Evolutionary conservation across 75 land plant species (phyloP), one percentile per base, ranked within the genome.

Genomic region (Selaginella tamariscina): DNA sequence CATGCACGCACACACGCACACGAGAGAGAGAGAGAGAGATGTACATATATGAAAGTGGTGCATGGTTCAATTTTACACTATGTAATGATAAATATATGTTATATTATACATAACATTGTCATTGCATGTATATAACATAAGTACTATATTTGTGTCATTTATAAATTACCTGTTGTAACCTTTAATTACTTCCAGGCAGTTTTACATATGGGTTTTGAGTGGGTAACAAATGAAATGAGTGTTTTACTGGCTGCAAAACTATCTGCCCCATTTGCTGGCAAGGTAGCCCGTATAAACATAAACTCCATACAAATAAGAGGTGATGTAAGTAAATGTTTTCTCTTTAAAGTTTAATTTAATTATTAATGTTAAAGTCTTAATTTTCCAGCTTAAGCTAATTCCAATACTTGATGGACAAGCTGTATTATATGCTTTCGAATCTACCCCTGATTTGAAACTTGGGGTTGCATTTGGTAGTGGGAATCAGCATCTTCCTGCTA

Each of bases 331-430:
- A 0, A 11, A 1, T 27, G 18, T 1, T 60, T 15, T 1, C 64
- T 32, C 49, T 0, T 32, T 30, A 39, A 24, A 24, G 11, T 11
- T 71, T 1, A 65, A 5, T 5, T 39, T 39, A 5, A 39, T 5
- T 5, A 5, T 39, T 15, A 5, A 5, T 5, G 49, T 5, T 15
- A 15, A 5, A 5, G 5, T 39, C 49, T 5, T 39, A 5, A 5
- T 15, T 39, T 39, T 39, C 15, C 84, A 94, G 98, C 82, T 94
- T 59, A 76, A 72, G 20, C 29, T 94, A 67, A 70, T 80, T 74
- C 91, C 96, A 62, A 82, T 94, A 32, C 79, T 94, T 56, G 96
- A 87, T 66, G 98, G 98, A 15, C 95, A 77, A 82, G 98, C 88
- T 5, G 18, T 94, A 49, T 68, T 90, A 9, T 94, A 79, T 72